These are phyloP conservation scores for Dactylellina parvicollis DNA, from an alignment of 2,329 filamentous ascomycete genomes.

Conservation along the genomic window DNA sequence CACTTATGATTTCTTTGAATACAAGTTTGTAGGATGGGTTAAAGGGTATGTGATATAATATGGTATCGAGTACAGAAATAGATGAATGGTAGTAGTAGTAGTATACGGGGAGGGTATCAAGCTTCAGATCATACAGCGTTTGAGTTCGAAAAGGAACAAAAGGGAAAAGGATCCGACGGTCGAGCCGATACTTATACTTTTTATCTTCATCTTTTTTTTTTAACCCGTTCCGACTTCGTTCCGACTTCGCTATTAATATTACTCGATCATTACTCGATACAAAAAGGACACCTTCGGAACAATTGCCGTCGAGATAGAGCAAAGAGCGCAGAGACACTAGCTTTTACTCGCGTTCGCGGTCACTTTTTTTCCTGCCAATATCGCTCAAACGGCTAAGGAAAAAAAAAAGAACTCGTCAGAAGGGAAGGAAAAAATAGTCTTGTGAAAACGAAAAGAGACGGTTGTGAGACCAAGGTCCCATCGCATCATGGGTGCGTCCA, in stretches of 20 bases:
- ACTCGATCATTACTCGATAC: constrained; percentile 54
- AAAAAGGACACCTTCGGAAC: constrained; percentile 29
- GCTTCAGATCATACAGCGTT: too few species aligned
- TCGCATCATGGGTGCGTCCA: constrained; percentile 13
- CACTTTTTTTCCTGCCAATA: background rate
- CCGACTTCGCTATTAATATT: too few species aligned
- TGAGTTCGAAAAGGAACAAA: background rate
- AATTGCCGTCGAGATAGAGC: background rate
- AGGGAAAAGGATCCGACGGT: background rate
- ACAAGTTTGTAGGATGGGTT: too few species aligned
- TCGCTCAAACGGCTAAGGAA: background rate
- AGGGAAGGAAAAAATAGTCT: background rate
- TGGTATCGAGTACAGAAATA: too few species aligned
- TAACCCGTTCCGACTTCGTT: constrained; percentile 13
- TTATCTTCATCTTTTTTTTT: background rate
- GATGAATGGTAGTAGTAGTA: too few species aligned
- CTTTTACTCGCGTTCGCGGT: background rate
- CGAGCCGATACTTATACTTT: constrained; percentile 24
- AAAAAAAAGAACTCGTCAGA: background rate
- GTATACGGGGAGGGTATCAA: too few species aligned
- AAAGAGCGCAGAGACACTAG: background rate
- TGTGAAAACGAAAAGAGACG: background rate
- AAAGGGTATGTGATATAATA: too few species aligned
- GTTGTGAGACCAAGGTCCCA: constrained; percentile 2
- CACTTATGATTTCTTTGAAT: background rate